Percentiles rank a stretch among this genome's conserved stretches.
These are phyloP conservation scores for Stagonosporopsis tanaceti DNA, from an alignment of 2,329 filamentous ascomycete genomes.

Conservation along the genomic window DNA sequence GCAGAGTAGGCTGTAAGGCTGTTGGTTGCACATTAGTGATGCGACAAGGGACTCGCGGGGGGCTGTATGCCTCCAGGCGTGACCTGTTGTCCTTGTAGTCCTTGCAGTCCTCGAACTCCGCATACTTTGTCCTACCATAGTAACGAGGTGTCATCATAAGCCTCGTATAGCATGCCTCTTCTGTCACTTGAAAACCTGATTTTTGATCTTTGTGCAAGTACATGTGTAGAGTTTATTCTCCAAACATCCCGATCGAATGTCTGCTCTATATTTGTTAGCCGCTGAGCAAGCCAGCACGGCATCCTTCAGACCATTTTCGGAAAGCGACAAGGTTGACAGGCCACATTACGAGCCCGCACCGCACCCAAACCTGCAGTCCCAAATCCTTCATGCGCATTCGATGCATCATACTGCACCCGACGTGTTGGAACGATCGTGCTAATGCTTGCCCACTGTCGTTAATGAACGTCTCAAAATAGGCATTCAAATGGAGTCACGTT, in stretches of 20 bases:
- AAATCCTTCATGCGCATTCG: neutral
- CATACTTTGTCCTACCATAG: neutral
- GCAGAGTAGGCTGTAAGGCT: neutral
- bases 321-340: neutral
- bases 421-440: neutral
- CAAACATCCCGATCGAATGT: neutral
- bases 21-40: slow-evolving; percentile 3
- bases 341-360: neutral
- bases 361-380: neutral
- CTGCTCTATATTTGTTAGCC: neutral
- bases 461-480: neutral
- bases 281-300: neutral
- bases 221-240: neutral
- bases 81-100: neutral
- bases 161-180: neutral
- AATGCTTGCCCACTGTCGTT: neutral
- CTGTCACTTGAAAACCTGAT: neutral
- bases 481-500: neutral
- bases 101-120: neutral
- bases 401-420: neutral
- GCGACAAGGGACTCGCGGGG: neutral
- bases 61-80: neutral
- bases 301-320: neutral
- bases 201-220: neutral
- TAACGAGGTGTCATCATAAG: neutral